These are phyloP conservation scores for Pseudomicrostroma phylloplanum DNA, from an alignment of 1,284 basidiomycete genomes.

Conservation along the genomic window DNA sequence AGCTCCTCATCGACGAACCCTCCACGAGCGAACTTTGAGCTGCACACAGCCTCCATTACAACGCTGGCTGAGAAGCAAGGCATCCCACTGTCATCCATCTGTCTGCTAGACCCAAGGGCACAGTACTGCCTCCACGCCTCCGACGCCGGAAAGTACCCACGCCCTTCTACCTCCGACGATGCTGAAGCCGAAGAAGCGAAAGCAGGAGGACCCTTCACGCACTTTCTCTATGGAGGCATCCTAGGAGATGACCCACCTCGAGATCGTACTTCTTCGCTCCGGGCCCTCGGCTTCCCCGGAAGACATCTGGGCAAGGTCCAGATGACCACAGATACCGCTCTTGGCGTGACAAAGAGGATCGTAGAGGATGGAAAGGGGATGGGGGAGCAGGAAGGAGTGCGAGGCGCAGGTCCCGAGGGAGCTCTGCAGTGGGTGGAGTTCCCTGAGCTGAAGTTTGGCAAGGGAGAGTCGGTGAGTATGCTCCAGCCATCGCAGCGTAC, in stretches of 20 bases:
- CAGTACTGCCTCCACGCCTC: conserved; percentile 13
- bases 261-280: conserved; percentile 74
- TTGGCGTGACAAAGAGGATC: conserved; percentile 83
- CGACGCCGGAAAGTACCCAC: conserved; percentile 20
- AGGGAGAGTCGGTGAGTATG: conserved; percentile 36
- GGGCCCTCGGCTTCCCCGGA: conserved; percentile 73
- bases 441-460: conserved; percentile 42
- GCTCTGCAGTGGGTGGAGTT: conserved; percentile 34
- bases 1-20: conserved; percentile 17
- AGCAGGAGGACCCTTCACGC: conserved; percentile 39
- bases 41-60: conserved; percentile 63
- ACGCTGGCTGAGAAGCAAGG: conserved; percentile 60
- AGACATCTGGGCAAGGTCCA: conserved; percentile 59
- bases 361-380: conserved; percentile 60
- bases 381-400: conserved; percentile 13
- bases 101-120: conserved; percentile 43
- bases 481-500: neutral
- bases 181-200: neutral
- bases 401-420: conserved; percentile 4
- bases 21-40: conserved; percentile 56
- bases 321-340: conserved; percentile 97
- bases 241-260: conserved; percentile 82
- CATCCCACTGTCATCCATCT: conserved; percentile 55
- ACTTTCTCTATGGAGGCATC: conserved; percentile 50
- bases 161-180: conserved; percentile 7